Evolutionary conservation across 2,329 filamentous ascomycete species (phyloP).

Genomic region (Xenoacremonium recifei): DNA sequence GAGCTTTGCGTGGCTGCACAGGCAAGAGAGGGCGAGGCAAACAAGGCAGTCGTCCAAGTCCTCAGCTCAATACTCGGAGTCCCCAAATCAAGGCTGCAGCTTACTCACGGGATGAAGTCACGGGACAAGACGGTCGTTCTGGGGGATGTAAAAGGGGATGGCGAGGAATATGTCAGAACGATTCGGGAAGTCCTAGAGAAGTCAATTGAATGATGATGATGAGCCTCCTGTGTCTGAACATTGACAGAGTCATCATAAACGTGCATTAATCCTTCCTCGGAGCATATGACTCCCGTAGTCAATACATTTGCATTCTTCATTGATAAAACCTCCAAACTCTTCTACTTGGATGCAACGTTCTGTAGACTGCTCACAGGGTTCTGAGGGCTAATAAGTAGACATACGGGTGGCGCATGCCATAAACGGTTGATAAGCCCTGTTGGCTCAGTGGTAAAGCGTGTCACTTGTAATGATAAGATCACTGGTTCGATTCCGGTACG

Average conservation of each 20-base stretch:
- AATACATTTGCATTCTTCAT: background rate
- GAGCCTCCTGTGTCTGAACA: background rate
- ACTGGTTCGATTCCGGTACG: slow-evolving; percentile 35
- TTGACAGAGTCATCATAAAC: background rate
- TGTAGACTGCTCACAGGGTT: background rate
- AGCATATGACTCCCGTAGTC: background rate
- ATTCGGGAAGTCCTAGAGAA: slow-evolving; percentile 28
- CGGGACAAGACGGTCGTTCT: slow-evolving; percentile 60
- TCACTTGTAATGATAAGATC: slow-evolving; percentile 38
- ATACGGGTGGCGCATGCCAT: background rate
- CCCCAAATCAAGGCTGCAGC: slow-evolving; percentile 61
- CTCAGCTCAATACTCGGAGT: slow-evolving; percentile 59
- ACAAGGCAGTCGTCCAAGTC: slow-evolving; percentile 62
- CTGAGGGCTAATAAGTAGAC: too few species aligned
- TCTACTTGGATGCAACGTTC: background rate
- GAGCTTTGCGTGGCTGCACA: slow-evolving; percentile 66
- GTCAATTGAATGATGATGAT: slow-evolving; percentile 17
- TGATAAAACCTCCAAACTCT: background rate
- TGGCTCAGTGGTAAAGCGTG: slow-evolving; percentile 37
- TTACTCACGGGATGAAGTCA: slow-evolving; percentile 62
- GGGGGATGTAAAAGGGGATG: slow-evolving; percentile 32
- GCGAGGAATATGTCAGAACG: slow-evolving; percentile 23
- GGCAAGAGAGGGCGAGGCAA: slow-evolving; percentile 66
- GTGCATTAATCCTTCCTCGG: background rate
- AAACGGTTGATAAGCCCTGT: slow-evolving; percentile 21